A percentile compares a stretch with the other conserved stretches of the same genome.
Evolutionary conservation across 78 protist genomes (phyloP).

Genomic region (Diacronema lutheri): DNA sequence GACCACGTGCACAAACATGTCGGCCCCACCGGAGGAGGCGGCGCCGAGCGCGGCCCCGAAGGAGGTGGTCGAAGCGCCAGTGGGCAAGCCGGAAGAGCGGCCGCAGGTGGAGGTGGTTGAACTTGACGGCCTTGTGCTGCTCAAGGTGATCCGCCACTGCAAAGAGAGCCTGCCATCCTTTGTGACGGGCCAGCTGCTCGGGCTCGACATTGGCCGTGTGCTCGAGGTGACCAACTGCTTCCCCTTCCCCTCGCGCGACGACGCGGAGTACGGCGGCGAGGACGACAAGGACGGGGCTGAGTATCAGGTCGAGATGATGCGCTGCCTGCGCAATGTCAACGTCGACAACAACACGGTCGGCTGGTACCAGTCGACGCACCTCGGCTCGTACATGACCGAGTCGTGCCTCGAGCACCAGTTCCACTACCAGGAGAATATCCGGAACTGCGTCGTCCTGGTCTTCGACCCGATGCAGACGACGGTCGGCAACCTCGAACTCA

Average conservation of each 20-base stretch:
- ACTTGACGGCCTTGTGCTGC: neutral
- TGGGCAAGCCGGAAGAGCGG: neutral
- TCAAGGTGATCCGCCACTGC: conserved; percentile 21
- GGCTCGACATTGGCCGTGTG: conserved; percentile 16
- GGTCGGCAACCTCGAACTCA: neutral
- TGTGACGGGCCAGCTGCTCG: conserved; percentile 36
- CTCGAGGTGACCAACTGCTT: conserved; percentile 13
- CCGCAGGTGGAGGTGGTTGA: conserved; percentile 2
- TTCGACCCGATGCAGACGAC: conserved; percentile 10
- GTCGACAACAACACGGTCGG: conserved; percentile 23
- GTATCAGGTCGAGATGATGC: conserved; percentile 28
- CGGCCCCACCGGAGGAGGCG: no score
- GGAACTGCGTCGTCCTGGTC: conserved; percentile 13
- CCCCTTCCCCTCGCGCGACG: conserved; percentile 3
- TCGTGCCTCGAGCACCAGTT: conserved; percentile 12
- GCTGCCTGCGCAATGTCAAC: conserved; percentile 16
- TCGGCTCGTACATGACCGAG: conserved; percentile 15
- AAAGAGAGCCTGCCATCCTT: neutral
- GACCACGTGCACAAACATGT: no score
- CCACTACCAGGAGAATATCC: conserved; percentile 2
- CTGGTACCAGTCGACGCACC: conserved; percentile 15
- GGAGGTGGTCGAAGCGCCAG: no score
- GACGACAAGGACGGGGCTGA: neutral
- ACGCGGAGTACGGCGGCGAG: neutral
- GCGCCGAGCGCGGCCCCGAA: no score